These are phyloP conservation scores for Globisporangium emineosum DNA, from an alignment of 352 stramenopile genomes.

Conservation along the genomic window DNA sequence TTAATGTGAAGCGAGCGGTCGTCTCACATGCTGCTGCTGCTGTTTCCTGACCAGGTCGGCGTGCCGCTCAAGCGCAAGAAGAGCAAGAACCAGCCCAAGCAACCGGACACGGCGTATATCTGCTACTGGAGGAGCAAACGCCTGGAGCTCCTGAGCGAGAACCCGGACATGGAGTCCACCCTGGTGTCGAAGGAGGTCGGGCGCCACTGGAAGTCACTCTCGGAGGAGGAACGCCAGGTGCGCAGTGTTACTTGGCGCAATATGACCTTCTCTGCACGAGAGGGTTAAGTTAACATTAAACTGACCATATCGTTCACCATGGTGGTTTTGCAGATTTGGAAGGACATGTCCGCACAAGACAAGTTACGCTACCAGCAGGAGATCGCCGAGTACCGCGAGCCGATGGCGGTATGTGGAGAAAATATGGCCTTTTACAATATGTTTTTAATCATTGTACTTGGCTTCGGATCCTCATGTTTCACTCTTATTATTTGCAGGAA, in stretches of 20 bases:
- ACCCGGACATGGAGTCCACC: conserved; percentile 34
- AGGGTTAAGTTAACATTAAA: too few species aligned
- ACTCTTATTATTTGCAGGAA: conserved; percentile 4
- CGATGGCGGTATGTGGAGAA: conserved; percentile 10
- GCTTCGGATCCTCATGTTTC: too few species aligned
- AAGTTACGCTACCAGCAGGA: conserved; percentile 54
- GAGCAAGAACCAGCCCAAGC: conserved; percentile 36
- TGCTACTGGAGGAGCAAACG: conserved; percentile 59
- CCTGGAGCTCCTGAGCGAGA: conserved; percentile 34
- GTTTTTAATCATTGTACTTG: too few species aligned
- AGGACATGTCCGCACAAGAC: conserved; percentile 42
- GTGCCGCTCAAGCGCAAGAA: conserved; percentile 36
- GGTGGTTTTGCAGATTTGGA: conserved; percentile 29
- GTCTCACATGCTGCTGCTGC: not conserved
- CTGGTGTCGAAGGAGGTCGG: conserved; percentile 53
- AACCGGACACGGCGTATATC: conserved; percentile 61
- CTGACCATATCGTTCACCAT: not conserved
- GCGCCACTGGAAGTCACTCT: conserved; percentile 42
- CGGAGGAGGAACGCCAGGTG: conserved; percentile 34
- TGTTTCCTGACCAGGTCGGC: not conserved
- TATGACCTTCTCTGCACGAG: not conserved
- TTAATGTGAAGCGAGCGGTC: not conserved
- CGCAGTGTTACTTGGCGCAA: not conserved
- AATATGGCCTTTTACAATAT: not conserved
- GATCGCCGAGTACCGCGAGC: conserved; percentile 34